Percentiles rank a stretch among this genome's conserved stretches.
phyloP scores from a whole-genome alignment of 2,329 filamentous ascomycete genomes.

The Aureobasidium leucospermi region DNA sequence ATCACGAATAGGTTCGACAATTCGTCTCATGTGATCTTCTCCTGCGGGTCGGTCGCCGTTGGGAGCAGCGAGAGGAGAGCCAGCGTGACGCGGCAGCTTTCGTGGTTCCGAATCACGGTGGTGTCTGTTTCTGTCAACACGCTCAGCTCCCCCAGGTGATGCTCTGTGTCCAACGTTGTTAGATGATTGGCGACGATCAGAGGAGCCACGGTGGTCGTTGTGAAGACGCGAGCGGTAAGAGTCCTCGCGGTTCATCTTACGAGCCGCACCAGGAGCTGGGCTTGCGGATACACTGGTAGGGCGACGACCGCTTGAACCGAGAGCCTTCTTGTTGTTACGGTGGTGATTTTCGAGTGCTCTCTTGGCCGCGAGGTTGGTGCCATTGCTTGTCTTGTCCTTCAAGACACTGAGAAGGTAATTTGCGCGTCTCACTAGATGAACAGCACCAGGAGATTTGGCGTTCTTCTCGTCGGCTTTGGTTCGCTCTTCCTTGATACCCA shows the following conservation, averaged over 20 bases:
- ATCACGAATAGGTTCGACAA: constrained; percentile 52
- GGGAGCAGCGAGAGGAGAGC: constrained; percentile 25
- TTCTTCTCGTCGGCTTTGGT: constrained; percentile 62
- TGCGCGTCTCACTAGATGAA: constrained; percentile 88
- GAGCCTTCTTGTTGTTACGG: constrained; percentile 80
- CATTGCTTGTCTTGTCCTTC: constrained; percentile 64
- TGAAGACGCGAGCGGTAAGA: constrained; percentile 29
- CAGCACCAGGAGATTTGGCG: constrained; percentile 89
- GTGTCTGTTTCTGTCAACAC: constrained; percentile 47
- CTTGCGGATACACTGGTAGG: constrained; percentile 61
- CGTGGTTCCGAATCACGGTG: constrained; percentile 46
- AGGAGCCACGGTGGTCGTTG: constrained; percentile 27
- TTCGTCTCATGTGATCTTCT: constrained; percentile 45
- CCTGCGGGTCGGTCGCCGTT: constrained; percentile 34
- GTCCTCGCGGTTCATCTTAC: constrained; percentile 31
- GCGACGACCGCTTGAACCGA: constrained; percentile 52
- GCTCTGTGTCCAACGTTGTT: constrained; percentile 28
- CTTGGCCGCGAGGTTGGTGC: constrained; percentile 64
- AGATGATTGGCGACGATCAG: constrained; percentile 21
- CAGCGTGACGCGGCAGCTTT: constrained; percentile 32
- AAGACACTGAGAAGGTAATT: constrained; percentile 95
- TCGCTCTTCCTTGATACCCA: constrained; percentile 93
- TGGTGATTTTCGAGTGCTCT: constrained; percentile 86
- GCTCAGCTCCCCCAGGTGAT: constrained; percentile 36
- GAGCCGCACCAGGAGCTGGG: constrained; percentile 49